Evolutionary conservation across 1,139 yeast species (phyloP), one percentile per base, ranked within the genome.

Genomic region (Candida frijolesensis): DNA sequence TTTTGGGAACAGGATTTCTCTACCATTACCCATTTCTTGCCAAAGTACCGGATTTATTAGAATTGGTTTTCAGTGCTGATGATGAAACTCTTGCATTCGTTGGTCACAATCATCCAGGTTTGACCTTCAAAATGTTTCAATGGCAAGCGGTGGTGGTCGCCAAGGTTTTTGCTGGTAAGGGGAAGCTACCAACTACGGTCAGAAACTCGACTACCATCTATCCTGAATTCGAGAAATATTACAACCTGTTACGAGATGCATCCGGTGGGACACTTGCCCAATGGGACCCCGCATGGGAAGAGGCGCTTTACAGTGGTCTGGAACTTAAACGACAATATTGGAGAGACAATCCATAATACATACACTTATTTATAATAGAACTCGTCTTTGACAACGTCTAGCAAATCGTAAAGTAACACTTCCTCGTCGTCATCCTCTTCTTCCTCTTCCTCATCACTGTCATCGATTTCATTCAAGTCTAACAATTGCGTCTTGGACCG

Each of bases 401-500:
- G 12, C 25, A 43, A 43, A 34, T 43, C 46, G 4, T 43, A 34
- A 16, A 62, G 65, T 59, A 83, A 65, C 47, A 74, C 80, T 8
- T 71, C 73, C 55, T 79, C 79, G 48, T 60, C 64, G 33, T 77
- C 78, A 10, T 68, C 72, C 12, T 70, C 76, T 15, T 77, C 78
- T 9, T 68, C 72, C 10, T 70, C 76, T 15, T 76, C 72, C n/a
- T 62, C 67, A 16, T 61, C 67, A 18, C 61, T 67, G 16, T 46
- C 47, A 6, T 50, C 53, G 47, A 55, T 50, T 44, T 57, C 51
- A 25, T 61, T 57, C 56, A 86, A 71, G 35, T 79, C 79, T 49
- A 87, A 68, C 63, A 88, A 68, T 64, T 89, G 96, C 2, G 88
- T 81, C 51, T 83, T 80, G 57, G 79, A 77, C 64, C 92, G 78